Base-by-base conservation (phyloP, 169 alveolate species). In the Cytauxzoon felis region DNA sequence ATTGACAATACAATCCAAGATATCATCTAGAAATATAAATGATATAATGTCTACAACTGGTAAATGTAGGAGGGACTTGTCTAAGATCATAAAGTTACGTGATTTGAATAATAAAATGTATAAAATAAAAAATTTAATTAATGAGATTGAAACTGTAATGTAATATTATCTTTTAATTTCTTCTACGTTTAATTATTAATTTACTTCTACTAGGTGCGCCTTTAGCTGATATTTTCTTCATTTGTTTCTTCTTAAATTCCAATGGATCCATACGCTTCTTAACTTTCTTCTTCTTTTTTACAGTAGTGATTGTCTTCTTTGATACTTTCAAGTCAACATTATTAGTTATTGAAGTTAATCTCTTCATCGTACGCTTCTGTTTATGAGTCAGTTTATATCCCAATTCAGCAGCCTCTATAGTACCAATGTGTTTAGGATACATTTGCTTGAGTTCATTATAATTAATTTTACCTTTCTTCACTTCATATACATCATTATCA, bases 171-270 rank as follows among this genome's bases (percentile, higher is more conserved):
- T n/a, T n/a, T n/a, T n/a, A n/a, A n/a, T n/a, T n/a, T n/a, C n/a
- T n/a, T n/a, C n/a, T n/a, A n/a, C n/a, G n/a, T n/a, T n/a, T n/a
- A n/a, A 73, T 79, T 11, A 73, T 73, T 6, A 73, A 49, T 48
- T 73, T 73, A 50, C 78, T 59, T 18, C 84, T 42, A 3, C 61
- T 32, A 7, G 84, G 84, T 16, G 84, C 84, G 5, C 84, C 84
- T 47, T 57, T 48, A 13, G 64, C 32, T 13, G 78, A 67, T 5
- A 73, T 73, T 49, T 73, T 73, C 41, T 63, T 48, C 27, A 32
- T 51, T 6, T 41, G 36, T 65, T 73, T 73, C 78, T 73, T 73
- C 21, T 47, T 6, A 47, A 59, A 73, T 45, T 73, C 84, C 40
- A 26, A 42, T 19, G 30, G 67, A 32, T 72, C 57, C 29, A 58